Conservation (phyloP, 306 rosid genomes). For the Mimosa bimucronata region DNA sequence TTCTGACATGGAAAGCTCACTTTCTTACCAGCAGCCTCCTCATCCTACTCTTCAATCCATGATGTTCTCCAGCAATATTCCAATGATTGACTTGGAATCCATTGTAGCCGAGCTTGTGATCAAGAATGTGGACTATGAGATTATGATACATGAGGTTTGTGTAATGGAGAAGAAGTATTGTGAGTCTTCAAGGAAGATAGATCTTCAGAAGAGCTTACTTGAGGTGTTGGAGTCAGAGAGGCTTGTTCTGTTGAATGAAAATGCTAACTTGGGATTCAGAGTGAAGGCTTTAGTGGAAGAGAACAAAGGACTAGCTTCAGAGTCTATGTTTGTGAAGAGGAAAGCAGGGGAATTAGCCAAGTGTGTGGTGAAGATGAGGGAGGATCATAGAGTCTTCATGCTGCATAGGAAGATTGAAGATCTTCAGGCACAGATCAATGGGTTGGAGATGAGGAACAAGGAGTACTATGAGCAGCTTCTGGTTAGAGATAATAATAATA, state of each 20-base stretch:
- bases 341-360: conserved; percentile 83
- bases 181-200: conserved; percentile 74
- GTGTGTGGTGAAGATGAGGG: conserved; percentile 79
- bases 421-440: conserved; percentile 82
- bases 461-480: conserved; percentile 75
- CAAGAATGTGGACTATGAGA: conserved; percentile 69
- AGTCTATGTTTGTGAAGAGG: conserved; percentile 65
- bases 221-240: conserved; percentile 97
- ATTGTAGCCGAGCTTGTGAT: conserved; percentile 75
- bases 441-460: conserved; percentile 86
- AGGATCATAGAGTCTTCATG: conserved; percentile 79
- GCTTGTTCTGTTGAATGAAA: conserved; percentile 79
- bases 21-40: conserved; percentile 59
- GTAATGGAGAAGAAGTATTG: conserved; percentile 55
- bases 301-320: conserved; percentile 73
- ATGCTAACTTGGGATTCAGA: conserved; percentile 66
- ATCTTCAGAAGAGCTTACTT: conserved; percentile 79
- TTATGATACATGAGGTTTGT: conserved; percentile 60
- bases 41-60: background rate
- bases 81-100: conserved; percentile 40
- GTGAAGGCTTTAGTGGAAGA: conserved; percentile 70
- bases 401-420: conserved; percentile 80
- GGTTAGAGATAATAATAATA: conserved; percentile 36
- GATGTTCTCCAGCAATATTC: background rate
- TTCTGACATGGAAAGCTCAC: conserved; percentile 80